Conservation (phyloP, 495 filamentous ascomycete genomes). For the Trichoderma orchidacearum region DNA sequence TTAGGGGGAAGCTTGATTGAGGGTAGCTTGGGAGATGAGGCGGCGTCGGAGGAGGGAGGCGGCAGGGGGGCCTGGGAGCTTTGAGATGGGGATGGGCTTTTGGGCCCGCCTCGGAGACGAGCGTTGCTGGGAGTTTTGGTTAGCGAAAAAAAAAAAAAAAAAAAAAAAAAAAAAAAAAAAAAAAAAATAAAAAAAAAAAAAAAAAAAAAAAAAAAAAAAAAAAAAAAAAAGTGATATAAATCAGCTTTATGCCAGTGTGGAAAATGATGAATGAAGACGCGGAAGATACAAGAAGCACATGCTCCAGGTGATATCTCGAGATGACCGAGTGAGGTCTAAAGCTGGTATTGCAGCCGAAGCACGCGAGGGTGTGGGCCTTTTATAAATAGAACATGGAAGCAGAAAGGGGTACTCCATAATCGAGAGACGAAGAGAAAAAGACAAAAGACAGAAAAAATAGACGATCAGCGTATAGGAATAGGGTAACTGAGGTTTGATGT, state of each 20-base stretch:
- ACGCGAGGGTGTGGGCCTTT: neutral
- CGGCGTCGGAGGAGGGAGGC: constrained; percentile 6
- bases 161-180: constrained; percentile 6
- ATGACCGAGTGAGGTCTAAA: constrained; percentile 3
- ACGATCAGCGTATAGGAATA: too few species aligned
- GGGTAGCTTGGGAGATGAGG: constrained; percentile 26
- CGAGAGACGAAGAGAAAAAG: too few species aligned
- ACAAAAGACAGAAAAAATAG: too few species aligned
- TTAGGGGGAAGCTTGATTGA: constrained; percentile 32
- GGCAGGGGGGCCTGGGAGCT: constrained; percentile 6
- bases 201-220: too few species aligned
- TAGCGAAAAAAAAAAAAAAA: neutral
- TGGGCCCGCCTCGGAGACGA: constrained; percentile 31
- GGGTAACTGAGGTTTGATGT: too few species aligned
- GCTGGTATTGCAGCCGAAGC: neutral
- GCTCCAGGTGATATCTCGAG: too few species aligned
- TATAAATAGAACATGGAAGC: neutral
- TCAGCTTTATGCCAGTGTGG: too few species aligned
- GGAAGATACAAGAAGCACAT: neutral
- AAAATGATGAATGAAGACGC: constrained; percentile 3
- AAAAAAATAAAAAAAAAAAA: too few species aligned
- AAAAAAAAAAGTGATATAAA: too few species aligned
- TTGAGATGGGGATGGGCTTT: constrained; percentile 21
- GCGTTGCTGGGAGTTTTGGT: constrained; percentile 21
- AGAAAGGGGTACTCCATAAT: neutral